These are phyloP conservation scores for Taiwanofungus camphoratus DNA, from an alignment of 1,284 basidiomycete genomes.

Conservation along the genomic window DNA sequence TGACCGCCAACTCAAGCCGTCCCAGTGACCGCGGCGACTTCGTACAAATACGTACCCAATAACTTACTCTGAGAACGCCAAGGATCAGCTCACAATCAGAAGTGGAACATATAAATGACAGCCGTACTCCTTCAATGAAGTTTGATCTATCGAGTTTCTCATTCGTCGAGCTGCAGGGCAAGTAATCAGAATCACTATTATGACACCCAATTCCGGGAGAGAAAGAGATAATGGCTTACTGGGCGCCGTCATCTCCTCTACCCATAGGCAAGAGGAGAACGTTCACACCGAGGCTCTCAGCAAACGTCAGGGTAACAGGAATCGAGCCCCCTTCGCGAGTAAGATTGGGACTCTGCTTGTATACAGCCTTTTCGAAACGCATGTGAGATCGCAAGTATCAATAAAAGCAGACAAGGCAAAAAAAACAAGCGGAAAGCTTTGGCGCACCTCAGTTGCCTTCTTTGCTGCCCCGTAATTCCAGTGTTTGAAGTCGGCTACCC, in stretches of 20 bases:
- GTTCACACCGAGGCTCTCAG: constrained; percentile 78
- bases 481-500: constrained; percentile 80
- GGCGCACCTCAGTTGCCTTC: constrained; percentile 63
- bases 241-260: constrained; percentile 88
- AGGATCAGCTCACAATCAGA: constrained; percentile 1
- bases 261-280: constrained; percentile 90
- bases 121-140: constrained; percentile 79
- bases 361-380: constrained; percentile 20
- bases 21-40: constrained; percentile 52
- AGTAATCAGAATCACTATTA: constrained; percentile 1
- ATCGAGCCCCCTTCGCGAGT: constrained; percentile 85
- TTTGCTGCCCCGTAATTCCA: constrained; percentile 95
- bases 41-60: constrained; percentile 80
- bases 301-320: constrained; percentile 93
- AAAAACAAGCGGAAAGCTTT: not conserved
- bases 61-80: constrained; percentile 53
- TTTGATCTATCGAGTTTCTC: constrained; percentile 94
- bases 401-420: not conserved
- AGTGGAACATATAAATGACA: not conserved
- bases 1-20: no score
- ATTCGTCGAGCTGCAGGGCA: constrained; percentile 72
- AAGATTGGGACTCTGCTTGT: constrained; percentile 15
- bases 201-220: not conserved
- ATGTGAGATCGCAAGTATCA: no score
- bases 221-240: constrained; percentile 53